Evolutionary conservation across 352 stramenopile genomes (phyloP), one percentile per base, ranked within the genome.

Genomic region (Globisporangium emineosum): DNA sequence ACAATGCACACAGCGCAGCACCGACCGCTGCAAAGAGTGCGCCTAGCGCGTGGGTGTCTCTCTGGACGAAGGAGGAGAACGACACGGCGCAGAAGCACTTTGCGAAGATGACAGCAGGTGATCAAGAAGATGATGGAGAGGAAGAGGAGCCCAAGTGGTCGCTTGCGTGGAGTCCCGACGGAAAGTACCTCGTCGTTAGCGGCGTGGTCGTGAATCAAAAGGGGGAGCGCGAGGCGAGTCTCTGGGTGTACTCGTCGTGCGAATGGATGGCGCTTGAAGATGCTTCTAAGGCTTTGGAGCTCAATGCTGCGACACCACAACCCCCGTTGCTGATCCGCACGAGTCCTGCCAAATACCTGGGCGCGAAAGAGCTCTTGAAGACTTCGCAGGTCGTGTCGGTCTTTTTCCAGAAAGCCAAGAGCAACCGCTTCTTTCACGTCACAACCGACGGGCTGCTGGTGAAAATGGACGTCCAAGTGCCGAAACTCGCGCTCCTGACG

Each of bases 141-240:
- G 29, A 42, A 9, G 29, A 40, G 5, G 35, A 57, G 6, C 17
- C 32, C 32, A 27, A 35, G 23, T 86, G 76, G 77, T 59, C 61
- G 35, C 59, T 88, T 0, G 61, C 47, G n/a, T 88, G 78, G 83
- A 93, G 80, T 68, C 66, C 75, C 17, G 77, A 91, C 59, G 70
- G 66, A 7, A 67, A 74, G 9, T 76, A 85, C 60, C 62, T 93
- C 29, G 65, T 88, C 37, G 50, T 91, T 13, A 66, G 66, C 19
- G 81, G 81, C 12, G 58, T 60, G 23, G 29, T 77, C 19, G n/a
- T 49, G 25, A 43, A 13, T 10, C 60, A 75, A 23, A 69, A 52
- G 25, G 69, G 55, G 21, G 59, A 62, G 53, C 21, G 2, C 19
- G 76, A 71, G 51, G 57, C 40, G 57, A 68, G 21, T 40, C 7